A percentile compares a stretch with the other conserved stretches of the same genome.
Conservation (phyloP, 2,329 filamentous ascomycete genomes). For the Fusarium buharicum region DNA sequence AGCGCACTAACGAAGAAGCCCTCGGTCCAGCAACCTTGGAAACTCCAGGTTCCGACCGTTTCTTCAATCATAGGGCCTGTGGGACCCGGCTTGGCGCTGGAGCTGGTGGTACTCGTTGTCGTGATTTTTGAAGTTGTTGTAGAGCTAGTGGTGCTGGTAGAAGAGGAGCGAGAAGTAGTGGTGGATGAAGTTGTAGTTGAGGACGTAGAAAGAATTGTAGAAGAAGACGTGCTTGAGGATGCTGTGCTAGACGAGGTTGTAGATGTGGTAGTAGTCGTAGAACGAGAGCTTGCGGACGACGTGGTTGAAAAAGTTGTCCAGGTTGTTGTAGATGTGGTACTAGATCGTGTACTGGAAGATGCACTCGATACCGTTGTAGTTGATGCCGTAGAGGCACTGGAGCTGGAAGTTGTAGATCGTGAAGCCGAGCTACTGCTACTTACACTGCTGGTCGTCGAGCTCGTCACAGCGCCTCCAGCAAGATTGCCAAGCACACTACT, state of each 20-base stretch:
- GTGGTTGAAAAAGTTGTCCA: conserved; percentile 3
- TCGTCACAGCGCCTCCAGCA: not conserved
- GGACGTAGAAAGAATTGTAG: conserved; percentile 28
- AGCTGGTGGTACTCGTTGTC: not conserved
- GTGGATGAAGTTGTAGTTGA: not conserved
- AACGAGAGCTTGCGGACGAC: conserved; percentile 4
- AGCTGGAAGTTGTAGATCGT: not conserved
- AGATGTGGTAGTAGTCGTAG: not conserved
- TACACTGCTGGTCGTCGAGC: accelerated
- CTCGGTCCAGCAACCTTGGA: conserved; percentile 54
- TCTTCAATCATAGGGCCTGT: conserved; percentile 44
- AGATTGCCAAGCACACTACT: not conserved
- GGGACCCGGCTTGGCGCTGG: conserved; percentile 28
- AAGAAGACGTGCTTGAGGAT: conserved; percentile 30
- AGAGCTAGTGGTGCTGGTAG: not conserved
- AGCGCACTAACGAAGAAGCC: conserved; percentile 48
- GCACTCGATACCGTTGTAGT: not conserved
- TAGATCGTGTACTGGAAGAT: not conserved
- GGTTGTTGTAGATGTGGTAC: not conserved
- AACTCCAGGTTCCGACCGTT: conserved; percentile 46
- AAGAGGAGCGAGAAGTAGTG: not conserved
- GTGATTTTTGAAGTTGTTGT: not conserved
- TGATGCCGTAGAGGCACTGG: not conserved
- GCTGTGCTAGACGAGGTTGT: not conserved
- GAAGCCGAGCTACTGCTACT: not conserved